Conservation (phyloP, 2,329 filamentous ascomycete species). For the Hymenoscyphus albidus region DNA sequence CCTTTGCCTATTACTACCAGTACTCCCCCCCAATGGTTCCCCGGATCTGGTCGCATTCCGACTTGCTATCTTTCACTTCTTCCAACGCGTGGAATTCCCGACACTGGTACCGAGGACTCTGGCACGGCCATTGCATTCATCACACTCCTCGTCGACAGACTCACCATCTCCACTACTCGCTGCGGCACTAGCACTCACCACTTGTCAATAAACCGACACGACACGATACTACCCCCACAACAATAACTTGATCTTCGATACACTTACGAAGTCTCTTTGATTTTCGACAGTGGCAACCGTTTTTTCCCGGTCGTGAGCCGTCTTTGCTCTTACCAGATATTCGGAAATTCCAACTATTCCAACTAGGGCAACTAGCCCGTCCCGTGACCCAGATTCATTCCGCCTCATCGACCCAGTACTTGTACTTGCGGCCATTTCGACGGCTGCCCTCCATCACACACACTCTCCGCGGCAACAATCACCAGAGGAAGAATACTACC, state of each 20-base stretch:
- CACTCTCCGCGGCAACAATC: background rate
- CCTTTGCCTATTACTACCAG: background rate
- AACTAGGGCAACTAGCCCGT: background rate
- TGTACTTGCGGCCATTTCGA: background rate
- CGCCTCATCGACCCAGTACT: background rate
- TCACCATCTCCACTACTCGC: background rate
- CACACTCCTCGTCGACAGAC: background rate
- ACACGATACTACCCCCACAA: background rate
- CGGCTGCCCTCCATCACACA: background rate
- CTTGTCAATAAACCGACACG: too few relatives aligned
- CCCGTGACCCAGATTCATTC: background rate
- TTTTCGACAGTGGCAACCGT: background rate
- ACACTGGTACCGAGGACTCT: background rate
- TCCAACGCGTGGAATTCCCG: background rate
- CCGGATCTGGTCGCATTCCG: background rate
- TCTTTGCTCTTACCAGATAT: background rate
- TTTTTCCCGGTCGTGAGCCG: background rate
- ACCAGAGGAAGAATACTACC: background rate
- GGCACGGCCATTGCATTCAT: background rate
- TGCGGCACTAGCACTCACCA: too few relatives aligned
- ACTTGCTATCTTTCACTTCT: background rate
- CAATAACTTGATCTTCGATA: background rate
- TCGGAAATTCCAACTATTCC: conserved; percentile 1
- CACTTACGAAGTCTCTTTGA: background rate
- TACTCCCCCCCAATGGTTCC: background rate